Conservation (phyloP, 2,329 filamentous ascomycete species). For the Colletotrichum neosansevieriae region DNA sequence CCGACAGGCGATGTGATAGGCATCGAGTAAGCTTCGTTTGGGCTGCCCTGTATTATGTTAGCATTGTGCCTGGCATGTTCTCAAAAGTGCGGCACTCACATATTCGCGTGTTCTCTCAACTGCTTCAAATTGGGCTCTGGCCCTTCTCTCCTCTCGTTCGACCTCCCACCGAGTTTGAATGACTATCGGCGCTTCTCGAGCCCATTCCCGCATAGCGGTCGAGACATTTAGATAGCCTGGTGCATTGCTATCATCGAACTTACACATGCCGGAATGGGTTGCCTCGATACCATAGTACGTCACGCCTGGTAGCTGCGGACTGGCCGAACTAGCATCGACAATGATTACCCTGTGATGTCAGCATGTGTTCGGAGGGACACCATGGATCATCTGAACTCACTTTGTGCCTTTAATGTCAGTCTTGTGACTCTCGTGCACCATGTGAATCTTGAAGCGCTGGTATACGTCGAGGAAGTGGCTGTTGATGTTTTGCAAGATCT, state of each 20-base stretch:
- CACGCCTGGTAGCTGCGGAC: conserved; percentile 76
- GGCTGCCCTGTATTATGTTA: background rate
- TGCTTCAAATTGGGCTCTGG: conserved; percentile 57
- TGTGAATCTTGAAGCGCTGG: conserved; percentile 77
- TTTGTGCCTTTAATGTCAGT: conserved; percentile 75
- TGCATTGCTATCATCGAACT: conserved; percentile 72
- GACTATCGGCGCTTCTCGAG: conserved; percentile 64
- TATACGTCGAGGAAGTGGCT: conserved; percentile 79
- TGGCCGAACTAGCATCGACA: conserved; percentile 77
- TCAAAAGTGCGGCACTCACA: background rate
- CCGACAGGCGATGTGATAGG: background rate
- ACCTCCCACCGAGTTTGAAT: conserved; percentile 70
- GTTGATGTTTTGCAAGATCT: conserved; percentile 81
- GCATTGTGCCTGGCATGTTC: background rate
- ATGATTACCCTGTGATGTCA: conserved; percentile 61
- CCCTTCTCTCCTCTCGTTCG: conserved; percentile 66
- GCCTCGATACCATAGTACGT: conserved; percentile 81
- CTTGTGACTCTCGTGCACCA: conserved; percentile 81
- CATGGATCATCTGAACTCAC: conserved; percentile 44
- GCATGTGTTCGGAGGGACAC: background rate
- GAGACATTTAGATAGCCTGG: conserved; percentile 72
- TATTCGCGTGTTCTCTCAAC: conserved; percentile 54
- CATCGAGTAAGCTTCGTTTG: background rate
- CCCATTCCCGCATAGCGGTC: conserved; percentile 63
- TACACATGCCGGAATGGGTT: conserved; percentile 79